Conservation (phyloP, 2,329 filamentous ascomycete genomes). For the Ophiognomonia clavigignenti-juglandacearum region DNA sequence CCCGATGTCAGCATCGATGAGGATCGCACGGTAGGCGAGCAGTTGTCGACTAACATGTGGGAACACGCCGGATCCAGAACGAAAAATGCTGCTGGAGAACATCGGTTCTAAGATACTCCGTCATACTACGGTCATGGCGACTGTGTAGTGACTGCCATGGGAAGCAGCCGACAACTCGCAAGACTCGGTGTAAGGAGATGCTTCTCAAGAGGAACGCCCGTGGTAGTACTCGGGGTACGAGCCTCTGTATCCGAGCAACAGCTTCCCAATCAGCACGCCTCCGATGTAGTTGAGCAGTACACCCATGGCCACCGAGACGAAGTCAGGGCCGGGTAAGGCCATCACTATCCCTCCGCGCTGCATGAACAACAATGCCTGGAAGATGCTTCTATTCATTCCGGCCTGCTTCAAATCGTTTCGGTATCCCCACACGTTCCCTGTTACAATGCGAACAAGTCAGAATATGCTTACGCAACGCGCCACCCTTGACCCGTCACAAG, state of each 20-base stretch:
- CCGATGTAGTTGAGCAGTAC: conserved; percentile 7
- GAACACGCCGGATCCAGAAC: too few relatives aligned
- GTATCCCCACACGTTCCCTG: conserved; percentile 13
- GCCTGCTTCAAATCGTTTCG: conserved; percentile 11
- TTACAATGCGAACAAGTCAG: neutral
- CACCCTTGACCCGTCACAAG: neutral
- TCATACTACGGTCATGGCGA: too few relatives aligned
- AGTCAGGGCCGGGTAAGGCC: conserved; percentile 6
- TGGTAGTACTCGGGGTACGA: conserved; percentile 11
- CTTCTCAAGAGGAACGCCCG: neutral
- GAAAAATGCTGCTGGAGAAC: too few relatives aligned
- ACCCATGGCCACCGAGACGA: conserved; percentile 1
- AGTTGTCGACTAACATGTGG: too few relatives aligned
- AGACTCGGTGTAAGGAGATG: too few relatives aligned
- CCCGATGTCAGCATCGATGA: too few relatives aligned
- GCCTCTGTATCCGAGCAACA: conserved; percentile 9
- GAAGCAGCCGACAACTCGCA: too few relatives aligned
- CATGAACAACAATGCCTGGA: conserved; percentile 12
- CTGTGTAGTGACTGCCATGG: too few relatives aligned
- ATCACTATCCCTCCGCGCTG: conserved; percentile 11
- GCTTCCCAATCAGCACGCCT: conserved; percentile 7
- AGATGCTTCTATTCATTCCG: conserved; percentile 6
- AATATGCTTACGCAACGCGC: neutral
- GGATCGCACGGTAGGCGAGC: too few relatives aligned
- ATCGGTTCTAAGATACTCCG: too few relatives aligned